Conservation (phyloP, 2,329 filamentous ascomycete species). For the Oidium heveae region DNA sequence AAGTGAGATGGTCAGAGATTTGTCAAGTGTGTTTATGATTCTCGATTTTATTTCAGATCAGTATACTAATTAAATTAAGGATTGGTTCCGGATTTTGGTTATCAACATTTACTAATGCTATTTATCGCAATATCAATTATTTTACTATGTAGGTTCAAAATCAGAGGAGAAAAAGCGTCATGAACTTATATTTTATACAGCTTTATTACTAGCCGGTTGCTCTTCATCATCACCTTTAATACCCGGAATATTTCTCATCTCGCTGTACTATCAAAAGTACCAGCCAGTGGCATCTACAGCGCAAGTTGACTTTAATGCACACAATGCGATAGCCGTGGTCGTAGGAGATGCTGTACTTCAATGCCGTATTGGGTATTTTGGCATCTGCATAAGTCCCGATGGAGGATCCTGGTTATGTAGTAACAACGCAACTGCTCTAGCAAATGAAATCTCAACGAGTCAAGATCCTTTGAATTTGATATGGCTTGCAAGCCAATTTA, state of each 20-base stretch:
- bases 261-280: constrained; percentile 78
- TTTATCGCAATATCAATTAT: constrained; percentile 85
- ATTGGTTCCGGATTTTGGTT: constrained; percentile 15
- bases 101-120: constrained; percentile 87
- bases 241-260: constrained; percentile 88
- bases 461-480: constrained; percentile 93
- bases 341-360: constrained; percentile 64
- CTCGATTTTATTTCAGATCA: too few relatives aligned
- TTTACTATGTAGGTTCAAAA: constrained; percentile 50
- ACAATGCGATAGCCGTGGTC: constrained; percentile 69
- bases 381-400: constrained; percentile 84
- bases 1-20: too few relatives aligned
- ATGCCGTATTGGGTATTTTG: constrained; percentile 90
- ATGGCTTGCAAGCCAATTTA: constrained; percentile 92
- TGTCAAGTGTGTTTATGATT: too few relatives aligned
- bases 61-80: too few relatives aligned
- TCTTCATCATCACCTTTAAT: constrained; percentile 91
- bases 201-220: constrained; percentile 76
- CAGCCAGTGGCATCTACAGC: constrained; percentile 57
- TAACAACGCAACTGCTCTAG: constrained; percentile 85
- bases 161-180: neutral
- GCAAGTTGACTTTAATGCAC: constrained; percentile 75
- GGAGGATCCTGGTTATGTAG: constrained; percentile 83
- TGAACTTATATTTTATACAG: constrained; percentile 21
- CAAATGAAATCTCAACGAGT: constrained; percentile 68